Evolutionary conservation across 225 moss, liverwort and hornwort species (phyloP), one percentile per base, ranked within the genome.

Genomic region (Marchantia polymorpha): DNA sequence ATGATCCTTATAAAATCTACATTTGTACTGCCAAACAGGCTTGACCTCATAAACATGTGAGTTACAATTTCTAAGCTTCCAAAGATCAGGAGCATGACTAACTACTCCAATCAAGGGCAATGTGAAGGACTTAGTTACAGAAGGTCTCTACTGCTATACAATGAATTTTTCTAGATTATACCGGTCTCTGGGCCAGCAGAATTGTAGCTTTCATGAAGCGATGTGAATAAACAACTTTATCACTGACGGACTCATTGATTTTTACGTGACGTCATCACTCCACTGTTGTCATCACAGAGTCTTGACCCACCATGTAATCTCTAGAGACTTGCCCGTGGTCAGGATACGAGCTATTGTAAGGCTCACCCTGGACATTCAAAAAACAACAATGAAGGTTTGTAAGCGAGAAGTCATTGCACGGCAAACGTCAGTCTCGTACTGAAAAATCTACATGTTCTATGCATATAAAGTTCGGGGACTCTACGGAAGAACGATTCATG

Each of bases 111-210:
- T 72, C 49, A 50, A 69, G 82, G 55, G 55, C 72, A 67, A n/a
- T 27, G 54, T 52, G 56, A 30, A 82, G 82, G 67, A 70, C 68
- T 29, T 83, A 65, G 64, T 77, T 79, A 79, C 76, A 76, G 72
- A 82, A 52, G 75, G 55, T 68, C 60, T 9, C 82, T 79, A 82
- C 70, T 66, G 82, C 75, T 85, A 74, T 82, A 83, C 85, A 85
- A 80, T 69, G 80, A 83, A 63, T 80, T 56, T 73, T 63, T 60
- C 75, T 82, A 80, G 56, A 30, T 49, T 66, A 80, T 49, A 46
- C 75, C 27, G 31, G 49, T 80, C 50, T 65, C 74, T 49, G 63
- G 65, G 79, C 69, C 49, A 59, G 72, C 54, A 68, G 68, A 29
- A 46, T 3, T 46, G 15, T 12, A 47, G 52, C 77, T 78, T 59